Percentiles rank a stretch among this genome's conserved stretches.
phyloP scores from a whole-genome alignment of 306 rosid species.

The Pachyrhizus erosus region DNA sequence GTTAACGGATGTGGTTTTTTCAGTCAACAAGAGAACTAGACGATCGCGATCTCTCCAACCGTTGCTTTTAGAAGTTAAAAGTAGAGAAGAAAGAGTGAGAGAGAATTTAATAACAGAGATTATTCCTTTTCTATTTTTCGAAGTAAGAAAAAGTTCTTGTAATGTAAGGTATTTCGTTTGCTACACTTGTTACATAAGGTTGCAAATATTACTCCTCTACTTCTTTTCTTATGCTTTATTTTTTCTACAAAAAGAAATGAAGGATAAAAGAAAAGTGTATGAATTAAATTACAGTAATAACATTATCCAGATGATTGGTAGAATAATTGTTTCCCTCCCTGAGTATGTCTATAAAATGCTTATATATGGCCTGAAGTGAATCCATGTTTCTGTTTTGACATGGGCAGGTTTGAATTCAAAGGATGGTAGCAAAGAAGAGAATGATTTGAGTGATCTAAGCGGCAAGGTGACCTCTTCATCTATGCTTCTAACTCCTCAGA shows the following conservation, averaged over 20 bases:
- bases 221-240: background rate
- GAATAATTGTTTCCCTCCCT: background rate
- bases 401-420: conserved; percentile 61
- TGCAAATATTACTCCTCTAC: background rate
- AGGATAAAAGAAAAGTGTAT: background rate
- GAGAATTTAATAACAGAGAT: conserved; percentile 5
- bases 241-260: background rate
- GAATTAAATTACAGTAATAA: background rate
- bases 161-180: background rate
- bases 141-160: background rate
- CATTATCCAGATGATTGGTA: background rate
- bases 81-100: conserved; percentile 7
- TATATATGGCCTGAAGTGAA: conserved; percentile 21
- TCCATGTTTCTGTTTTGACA: background rate
- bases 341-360: background rate
- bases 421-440: conserved; percentile 42
- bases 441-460: conserved; percentile 49
- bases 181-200: background rate
- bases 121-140: background rate
- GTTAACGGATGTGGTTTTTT: background rate
- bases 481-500: conserved; percentile 62
- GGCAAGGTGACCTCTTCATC: conserved; percentile 60
- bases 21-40: background rate
- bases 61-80: background rate
- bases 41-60: background rate